A percentile compares a stretch with the other conserved stretches of the same genome.
phyloP scores from a whole-genome alignment of 108 stramenopile genomes.

The Pseudonitzschia delicatissima region DNA sequence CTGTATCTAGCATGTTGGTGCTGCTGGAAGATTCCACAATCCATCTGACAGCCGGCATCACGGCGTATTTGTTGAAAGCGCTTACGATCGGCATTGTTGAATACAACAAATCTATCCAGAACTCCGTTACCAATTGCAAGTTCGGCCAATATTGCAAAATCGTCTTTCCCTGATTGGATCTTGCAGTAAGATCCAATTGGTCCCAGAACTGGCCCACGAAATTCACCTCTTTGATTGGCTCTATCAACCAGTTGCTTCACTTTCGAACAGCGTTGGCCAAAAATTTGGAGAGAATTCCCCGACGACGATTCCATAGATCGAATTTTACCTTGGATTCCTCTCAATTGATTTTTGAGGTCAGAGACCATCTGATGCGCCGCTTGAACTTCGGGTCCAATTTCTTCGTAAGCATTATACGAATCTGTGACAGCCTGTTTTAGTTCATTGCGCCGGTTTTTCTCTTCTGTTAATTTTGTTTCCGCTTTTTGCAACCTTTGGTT shows the following conservation, averaged over 20 bases:
- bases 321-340: slow-evolving; percentile 41
- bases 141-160: slow-evolving; percentile 71
- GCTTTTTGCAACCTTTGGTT: slow-evolving; percentile 26
- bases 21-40: slow-evolving; percentile 61
- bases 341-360: slow-evolving; percentile 32
- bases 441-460: slow-evolving; percentile 43
- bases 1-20: slow-evolving; percentile 38
- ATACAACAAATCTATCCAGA: slow-evolving; percentile 75
- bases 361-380: slow-evolving; percentile 33
- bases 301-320: slow-evolving; percentile 43
- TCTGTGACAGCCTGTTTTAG: slow-evolving; percentile 36
- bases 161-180: slow-evolving; percentile 73
- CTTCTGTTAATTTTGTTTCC: slow-evolving; percentile 41
- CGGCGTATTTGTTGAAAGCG: slow-evolving; percentile 51
- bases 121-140: slow-evolving; percentile 45
- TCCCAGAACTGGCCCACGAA: slow-evolving; percentile 67
- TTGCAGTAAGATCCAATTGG: slow-evolving; percentile 81
- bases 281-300: slow-evolving; percentile 56
- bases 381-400: slow-evolving; percentile 39
- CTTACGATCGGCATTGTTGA: slow-evolving; percentile 57
- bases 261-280: slow-evolving; percentile 50
- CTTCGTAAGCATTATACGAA: slow-evolving; percentile 40
- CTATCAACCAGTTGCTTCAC: slow-evolving; percentile 39
- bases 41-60: slow-evolving; percentile 55
- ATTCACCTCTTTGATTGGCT: slow-evolving; percentile 35